Evolutionary conservation across 2,329 filamentous ascomycete species (phyloP).

Genomic region (Sporothrix euskadiensis): DNA sequence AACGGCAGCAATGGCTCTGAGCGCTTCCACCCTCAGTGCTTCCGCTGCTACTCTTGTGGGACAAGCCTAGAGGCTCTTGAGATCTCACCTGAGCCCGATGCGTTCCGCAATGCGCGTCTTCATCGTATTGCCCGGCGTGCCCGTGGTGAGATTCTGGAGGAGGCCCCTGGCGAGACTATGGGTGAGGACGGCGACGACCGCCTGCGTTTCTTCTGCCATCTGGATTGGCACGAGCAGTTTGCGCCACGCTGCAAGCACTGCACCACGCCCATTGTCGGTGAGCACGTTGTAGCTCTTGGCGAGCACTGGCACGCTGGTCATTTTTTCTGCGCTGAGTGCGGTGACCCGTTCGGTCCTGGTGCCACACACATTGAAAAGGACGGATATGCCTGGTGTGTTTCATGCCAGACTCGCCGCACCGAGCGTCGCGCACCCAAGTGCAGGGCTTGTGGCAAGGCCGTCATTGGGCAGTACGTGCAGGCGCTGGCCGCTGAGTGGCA

Average conservation of each 20-base stretch:
- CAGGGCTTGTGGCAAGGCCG: slow-evolving; percentile 76
- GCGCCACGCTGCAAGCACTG: slow-evolving; percentile 93
- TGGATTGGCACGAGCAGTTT: slow-evolving; percentile 97
- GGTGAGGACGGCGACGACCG: slow-evolving; percentile 71
- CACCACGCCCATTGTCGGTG: slow-evolving; percentile 92
- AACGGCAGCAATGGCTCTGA: slow-evolving; percentile 41
- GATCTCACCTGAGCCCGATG: slow-evolving; percentile 88
- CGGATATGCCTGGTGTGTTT: slow-evolving; percentile 94
- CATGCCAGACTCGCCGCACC: slow-evolving; percentile 88
- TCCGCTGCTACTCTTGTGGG: slow-evolving; percentile 82
- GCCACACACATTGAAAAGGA: slow-evolving; percentile 86
- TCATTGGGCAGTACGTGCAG: slow-evolving; percentile 86
- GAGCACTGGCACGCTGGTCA: slow-evolving; percentile 97
- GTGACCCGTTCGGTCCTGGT: slow-evolving; percentile 81
- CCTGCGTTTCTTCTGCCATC: slow-evolving; percentile 89
- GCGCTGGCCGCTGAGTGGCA: slow-evolving; percentile 94
- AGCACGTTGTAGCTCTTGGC: slow-evolving; percentile 90
- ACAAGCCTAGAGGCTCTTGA: slow-evolving; percentile 91
- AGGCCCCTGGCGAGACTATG: slow-evolving; percentile 63
- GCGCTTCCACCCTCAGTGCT: slow-evolving; percentile 92
- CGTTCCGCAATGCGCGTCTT: slow-evolving; percentile 68
- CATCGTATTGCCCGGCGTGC: slow-evolving; percentile 67
- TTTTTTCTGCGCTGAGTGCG: slow-evolving; percentile 98
- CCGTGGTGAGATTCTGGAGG: slow-evolving; percentile 59
- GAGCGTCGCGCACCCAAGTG: slow-evolving; percentile 88